phyloP scores from a whole-genome alignment of 176 grass and related monocot species.

The Cenchrus americanus region DNA sequence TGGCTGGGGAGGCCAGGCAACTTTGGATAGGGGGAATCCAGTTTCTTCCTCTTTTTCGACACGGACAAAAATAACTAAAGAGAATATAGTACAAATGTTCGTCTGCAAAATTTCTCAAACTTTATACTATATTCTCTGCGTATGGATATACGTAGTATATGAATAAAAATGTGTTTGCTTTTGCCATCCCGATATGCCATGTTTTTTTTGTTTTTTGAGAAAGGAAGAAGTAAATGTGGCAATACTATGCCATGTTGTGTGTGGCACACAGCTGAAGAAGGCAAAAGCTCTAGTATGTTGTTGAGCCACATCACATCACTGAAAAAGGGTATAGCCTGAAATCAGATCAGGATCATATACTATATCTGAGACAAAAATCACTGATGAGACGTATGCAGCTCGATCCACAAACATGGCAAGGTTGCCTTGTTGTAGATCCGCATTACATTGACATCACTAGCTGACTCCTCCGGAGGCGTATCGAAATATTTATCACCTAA shows the following conservation, averaged over 20 bases:
- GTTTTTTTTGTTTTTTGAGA: too few species aligned
- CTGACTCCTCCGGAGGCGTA: too few species aligned
- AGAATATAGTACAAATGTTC: too few species aligned
- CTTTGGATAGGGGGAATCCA: not conserved
- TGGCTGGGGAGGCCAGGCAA: conserved; percentile 1
- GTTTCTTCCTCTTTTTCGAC: not conserved
- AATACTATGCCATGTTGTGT: not conserved
- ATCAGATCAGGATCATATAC: too few species aligned
- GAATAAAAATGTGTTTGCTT: not conserved
- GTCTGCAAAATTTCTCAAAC: not conserved
- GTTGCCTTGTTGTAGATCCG: too few species aligned
- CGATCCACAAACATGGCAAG: too few species aligned
- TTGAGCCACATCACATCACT: not conserved
- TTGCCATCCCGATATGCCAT: not conserved
- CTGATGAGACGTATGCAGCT: too few species aligned
- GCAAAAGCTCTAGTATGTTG: not conserved
- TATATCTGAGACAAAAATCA: too few species aligned
- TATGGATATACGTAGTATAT: not conserved
- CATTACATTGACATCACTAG: too few species aligned
- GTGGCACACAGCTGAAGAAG: not conserved
- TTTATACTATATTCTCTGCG: not conserved
- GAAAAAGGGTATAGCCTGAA: not conserved
- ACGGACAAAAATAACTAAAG: not conserved
- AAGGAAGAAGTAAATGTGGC: too few species aligned
- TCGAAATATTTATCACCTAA: too few species aligned